Base-by-base conservation (phyloP, 257 asterid genomes). In the Ilex asprella region DNA sequence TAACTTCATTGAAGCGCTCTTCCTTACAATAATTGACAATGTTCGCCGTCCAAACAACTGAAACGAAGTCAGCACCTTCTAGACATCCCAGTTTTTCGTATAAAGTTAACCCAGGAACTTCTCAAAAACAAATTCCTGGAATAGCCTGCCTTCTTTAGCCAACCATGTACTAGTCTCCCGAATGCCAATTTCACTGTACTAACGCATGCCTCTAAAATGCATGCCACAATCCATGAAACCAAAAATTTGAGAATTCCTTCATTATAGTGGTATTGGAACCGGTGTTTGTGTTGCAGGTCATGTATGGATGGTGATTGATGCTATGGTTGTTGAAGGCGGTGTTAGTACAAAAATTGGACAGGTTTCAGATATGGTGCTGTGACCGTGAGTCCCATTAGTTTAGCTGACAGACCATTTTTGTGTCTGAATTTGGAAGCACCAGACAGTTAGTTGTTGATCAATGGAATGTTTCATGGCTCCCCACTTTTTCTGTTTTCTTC, bases 131-230 rank as follows among this genome's bases (percentile, higher is more conserved):
- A 60, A 39, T 73, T 76, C 58, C 59, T 68, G 5, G 74, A 78
- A 61, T 52, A 74, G 12, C 90, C 95, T 82, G 79, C 63, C 69
- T 80, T 87, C 73, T 78, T 59, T 67, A 80, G 67, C 96, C 87
- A 85, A 14, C 86, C 81, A 59, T 90, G 97, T 61, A 81, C 67
- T 65, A 87, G 92, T 76, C 53, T 73, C 71, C 97, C 96, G 41
- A 79, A 59, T 65, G 79, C 88, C 16, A 84, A 73, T 16, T 81
- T 73, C 79, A 32, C 55, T 2, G 68, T 55, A 31, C n/a, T n/a
- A n/a, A n/a, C n/a, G n/a, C n/a, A n/a, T n/a, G n/a, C n/a, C n/a
- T n/a, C n/a, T n/a, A n/a, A n/a, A n/a, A n/a, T 85, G 71, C 85
- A 85, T 9, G 73, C 73, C 46, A 87, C 74, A 29, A 87, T 77